Evolutionary conservation across 1,139 yeast genomes (phyloP).

Genomic region (Geotrichum siamense): DNA sequence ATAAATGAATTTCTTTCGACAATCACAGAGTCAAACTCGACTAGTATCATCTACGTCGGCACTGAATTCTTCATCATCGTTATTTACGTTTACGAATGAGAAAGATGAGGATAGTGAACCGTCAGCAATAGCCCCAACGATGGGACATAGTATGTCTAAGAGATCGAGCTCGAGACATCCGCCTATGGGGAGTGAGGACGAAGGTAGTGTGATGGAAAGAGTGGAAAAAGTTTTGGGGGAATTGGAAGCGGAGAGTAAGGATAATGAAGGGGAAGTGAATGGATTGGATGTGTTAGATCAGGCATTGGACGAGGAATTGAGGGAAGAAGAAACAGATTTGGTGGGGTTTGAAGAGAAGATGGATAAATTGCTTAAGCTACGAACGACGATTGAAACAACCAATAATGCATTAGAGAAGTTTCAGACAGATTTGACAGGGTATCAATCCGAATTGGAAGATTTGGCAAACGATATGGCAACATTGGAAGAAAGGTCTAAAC

Average conservation of each 20-base stretch:
- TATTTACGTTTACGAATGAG: not conserved
- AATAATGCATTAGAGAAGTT: conserved; percentile 37
- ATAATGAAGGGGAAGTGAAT: not conserved
- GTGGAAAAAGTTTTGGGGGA: conserved; percentile 12
- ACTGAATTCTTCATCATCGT: not conserved
- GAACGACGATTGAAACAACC: conserved; percentile 37
- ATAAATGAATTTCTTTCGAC: conserved; percentile 6
- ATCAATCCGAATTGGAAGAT: conserved; percentile 50
- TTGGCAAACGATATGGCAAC: conserved; percentile 55
- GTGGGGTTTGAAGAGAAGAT: conserved; percentile 21
- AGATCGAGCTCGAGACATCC: conserved; percentile 20
- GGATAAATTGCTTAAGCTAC: conserved; percentile 35
- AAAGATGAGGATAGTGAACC: not conserved
- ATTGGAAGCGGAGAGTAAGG: not conserved
- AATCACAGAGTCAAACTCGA: conserved; percentile 4
- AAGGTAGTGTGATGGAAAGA: conserved; percentile 16
- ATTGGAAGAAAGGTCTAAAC: conserved; percentile 50
- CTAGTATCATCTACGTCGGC: not conserved
- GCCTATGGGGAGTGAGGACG: conserved; percentile 19
- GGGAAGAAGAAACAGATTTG: conserved; percentile 7
- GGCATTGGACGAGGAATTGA: conserved; percentile 2
- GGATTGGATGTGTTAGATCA: not conserved
- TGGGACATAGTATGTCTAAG: conserved; percentile 11
- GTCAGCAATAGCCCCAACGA: not conserved
- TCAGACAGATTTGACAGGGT: conserved; percentile 41